These are phyloP conservation scores for Austroboletus festivus DNA, from an alignment of 768 basidiomycete genomes.

Conservation along the genomic window DNA sequence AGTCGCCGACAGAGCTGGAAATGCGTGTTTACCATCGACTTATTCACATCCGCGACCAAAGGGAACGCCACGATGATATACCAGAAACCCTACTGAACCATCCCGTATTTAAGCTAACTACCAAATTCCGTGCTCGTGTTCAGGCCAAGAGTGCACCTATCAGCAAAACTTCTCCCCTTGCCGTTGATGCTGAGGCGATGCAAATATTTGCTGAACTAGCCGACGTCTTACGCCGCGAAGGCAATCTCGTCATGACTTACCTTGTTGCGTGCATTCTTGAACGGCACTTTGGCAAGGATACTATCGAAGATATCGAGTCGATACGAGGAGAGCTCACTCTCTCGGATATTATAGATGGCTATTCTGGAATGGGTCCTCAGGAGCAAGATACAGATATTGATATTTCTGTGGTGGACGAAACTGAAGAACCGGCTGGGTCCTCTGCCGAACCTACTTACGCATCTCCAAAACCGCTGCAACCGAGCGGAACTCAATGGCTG, in stretches of 20 bases:
- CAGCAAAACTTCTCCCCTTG: slow-evolving; percentile 57
- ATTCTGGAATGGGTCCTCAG: slow-evolving; percentile 27
- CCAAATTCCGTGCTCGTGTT: slow-evolving; percentile 74
- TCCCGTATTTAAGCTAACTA: slow-evolving; percentile 80
- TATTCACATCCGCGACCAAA: slow-evolving; percentile 84
- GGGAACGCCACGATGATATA: slow-evolving; percentile 70
- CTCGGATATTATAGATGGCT: slow-evolving; percentile 71
- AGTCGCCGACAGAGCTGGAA: slow-evolving; percentile 85
- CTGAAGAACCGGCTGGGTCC: slow-evolving; percentile 15
- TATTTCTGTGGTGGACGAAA: slow-evolving; percentile 19
- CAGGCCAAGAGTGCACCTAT: slow-evolving; percentile 78
- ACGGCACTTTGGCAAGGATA: slow-evolving; percentile 77
- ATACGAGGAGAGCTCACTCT: slow-evolving; percentile 56
- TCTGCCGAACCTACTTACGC: neutral
- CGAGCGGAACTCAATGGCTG: slow-evolving; percentile 32
- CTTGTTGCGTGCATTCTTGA: slow-evolving; percentile 88
- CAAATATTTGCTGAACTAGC: slow-evolving; percentile 61
- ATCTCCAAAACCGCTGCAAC: slow-evolving; percentile 19
- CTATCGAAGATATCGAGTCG: slow-evolving; percentile 71
- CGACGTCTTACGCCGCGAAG: slow-evolving; percentile 58
- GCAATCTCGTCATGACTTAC: slow-evolving; percentile 71
- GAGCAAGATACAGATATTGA: slow-evolving; percentile 26
- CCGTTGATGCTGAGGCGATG: slow-evolving; percentile 68
- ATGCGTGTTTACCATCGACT: slow-evolving; percentile 95
- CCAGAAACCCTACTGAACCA: slow-evolving; percentile 63